These are phyloP conservation scores for Puccinellia tenuiflora DNA, from an alignment of 176 grass and related monocot species.

Conservation along the genomic window DNA sequence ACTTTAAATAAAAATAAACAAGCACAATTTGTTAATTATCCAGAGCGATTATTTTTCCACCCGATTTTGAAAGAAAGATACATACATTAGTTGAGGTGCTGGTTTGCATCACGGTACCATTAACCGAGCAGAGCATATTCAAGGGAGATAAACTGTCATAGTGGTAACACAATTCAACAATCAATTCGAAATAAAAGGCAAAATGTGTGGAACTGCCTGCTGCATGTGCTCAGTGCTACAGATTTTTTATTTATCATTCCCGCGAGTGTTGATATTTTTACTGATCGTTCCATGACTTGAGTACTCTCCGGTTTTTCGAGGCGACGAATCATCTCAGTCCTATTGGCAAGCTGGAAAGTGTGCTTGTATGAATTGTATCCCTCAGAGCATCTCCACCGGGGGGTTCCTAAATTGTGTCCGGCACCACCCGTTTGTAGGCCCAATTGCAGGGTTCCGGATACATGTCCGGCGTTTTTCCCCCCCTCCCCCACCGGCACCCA, in stretches of 20 bases:
- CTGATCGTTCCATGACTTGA: background rate
- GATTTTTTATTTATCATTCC: background rate
- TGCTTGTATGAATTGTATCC: too few relatives aligned
- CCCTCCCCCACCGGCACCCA: too few relatives aligned
- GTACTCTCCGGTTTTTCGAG: too few relatives aligned
- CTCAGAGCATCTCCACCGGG: too few relatives aligned
- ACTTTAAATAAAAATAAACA: slow-evolving; percentile 41
- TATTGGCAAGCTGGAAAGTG: too few relatives aligned
- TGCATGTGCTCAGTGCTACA: background rate
- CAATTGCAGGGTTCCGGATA: too few relatives aligned
- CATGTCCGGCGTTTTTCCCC: too few relatives aligned
- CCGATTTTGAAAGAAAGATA: slow-evolving; percentile 24
- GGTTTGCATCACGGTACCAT: background rate
- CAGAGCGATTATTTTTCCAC: slow-evolving; percentile 19
- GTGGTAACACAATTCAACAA: background rate
- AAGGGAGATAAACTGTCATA: background rate
- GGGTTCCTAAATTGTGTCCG: too few relatives aligned
- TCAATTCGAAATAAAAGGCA: background rate
- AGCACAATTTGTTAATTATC: slow-evolving; percentile 19
- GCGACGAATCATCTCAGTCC: too few relatives aligned
- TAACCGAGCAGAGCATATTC: background rate
- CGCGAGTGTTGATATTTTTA: background rate
- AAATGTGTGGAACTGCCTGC: background rate
- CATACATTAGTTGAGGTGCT: background rate
- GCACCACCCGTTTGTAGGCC: too few relatives aligned